Conservation (phyloP, 345 rosid species). For the Brassica nigra region DNA sequence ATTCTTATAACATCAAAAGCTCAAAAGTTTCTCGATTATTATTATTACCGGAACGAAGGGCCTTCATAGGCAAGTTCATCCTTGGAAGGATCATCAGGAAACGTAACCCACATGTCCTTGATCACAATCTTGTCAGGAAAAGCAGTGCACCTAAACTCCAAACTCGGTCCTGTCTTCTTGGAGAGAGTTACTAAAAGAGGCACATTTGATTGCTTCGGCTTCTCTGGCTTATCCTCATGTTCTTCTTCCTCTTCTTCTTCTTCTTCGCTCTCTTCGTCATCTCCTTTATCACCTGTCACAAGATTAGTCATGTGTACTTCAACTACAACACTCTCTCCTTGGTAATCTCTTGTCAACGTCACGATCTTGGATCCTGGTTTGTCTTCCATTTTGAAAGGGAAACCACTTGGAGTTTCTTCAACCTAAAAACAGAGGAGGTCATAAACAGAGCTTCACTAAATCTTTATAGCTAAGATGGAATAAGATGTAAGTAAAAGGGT, state of each 20-base stretch:
- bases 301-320: not conserved
- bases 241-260: not conserved
- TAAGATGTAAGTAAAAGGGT: not conserved
- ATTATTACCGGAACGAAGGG: conserved; percentile 69
- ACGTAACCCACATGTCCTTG: conserved; percentile 60
- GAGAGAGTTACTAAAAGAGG: conserved; percentile 66
- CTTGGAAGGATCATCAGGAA: conserved; percentile 49
- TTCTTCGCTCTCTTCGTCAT: not conserved
- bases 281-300: not conserved
- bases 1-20: not conserved
- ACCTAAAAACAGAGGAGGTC: conserved; percentile 45
- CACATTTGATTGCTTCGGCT: conserved; percentile 55
- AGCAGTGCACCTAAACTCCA: conserved; percentile 73
- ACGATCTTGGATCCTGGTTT: conserved; percentile 47
- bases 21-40: not conserved
- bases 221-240: conserved; percentile 51
- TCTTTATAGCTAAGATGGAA: not conserved
- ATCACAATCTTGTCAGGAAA: conserved; percentile 64
- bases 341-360: not conserved
- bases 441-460: not conserved
- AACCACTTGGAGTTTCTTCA: conserved; percentile 62
- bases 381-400: conserved; percentile 81
- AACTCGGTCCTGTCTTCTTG: conserved; percentile 56
- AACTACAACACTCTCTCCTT: not conserved
- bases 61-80: conserved; percentile 75